These are phyloP conservation scores for Rubia peregrina DNA, from an alignment of 305 asterid species.

Conservation along the genomic window DNA sequence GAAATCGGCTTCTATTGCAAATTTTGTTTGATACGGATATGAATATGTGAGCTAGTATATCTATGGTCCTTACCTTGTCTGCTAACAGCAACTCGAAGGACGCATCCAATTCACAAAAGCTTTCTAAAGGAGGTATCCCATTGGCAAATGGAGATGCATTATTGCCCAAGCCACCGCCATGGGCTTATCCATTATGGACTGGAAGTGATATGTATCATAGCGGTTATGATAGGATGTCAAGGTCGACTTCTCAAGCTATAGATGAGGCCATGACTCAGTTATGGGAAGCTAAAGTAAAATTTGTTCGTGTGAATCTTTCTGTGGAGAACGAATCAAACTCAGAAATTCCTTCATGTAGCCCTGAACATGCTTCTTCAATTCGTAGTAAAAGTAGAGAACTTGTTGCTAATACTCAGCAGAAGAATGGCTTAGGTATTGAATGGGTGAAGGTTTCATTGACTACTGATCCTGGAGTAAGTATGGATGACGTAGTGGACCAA, in stretches of 20 bases:
- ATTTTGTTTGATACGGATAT: not conserved
- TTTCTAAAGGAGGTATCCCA: conserved; percentile 96
- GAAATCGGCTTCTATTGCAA: conserved; percentile 7
- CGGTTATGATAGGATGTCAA: conserved; percentile 86
- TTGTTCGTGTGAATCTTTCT: conserved; percentile 77
- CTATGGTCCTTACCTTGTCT: conserved; percentile 21
- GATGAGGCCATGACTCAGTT: conserved; percentile 96
- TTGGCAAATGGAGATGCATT: conserved; percentile 96
- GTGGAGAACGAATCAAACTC: conserved; percentile 56
- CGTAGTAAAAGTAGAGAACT: conserved; percentile 33
- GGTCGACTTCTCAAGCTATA: conserved; percentile 93
- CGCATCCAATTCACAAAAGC: conserved; percentile 60
- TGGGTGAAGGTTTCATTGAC: conserved; percentile 84
- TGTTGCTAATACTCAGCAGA: conserved; percentile 33
- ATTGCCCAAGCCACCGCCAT: conserved; percentile 95
- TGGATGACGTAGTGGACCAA: conserved; percentile 94
- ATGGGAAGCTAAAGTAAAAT: conserved; percentile 93
- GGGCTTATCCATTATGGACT: conserved; percentile 91
- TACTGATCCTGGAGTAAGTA: conserved; percentile 92
- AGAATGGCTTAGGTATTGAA: conserved; percentile 44
- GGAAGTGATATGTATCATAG: conserved; percentile 74
- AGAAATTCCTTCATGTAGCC: conserved; percentile 21
- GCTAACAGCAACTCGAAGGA: conserved; percentile 65
- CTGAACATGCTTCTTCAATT: conserved; percentile 27
- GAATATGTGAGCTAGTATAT: conserved; percentile 14